phyloP scores from a whole-genome alignment of 2,329 filamentous ascomycete species.

The Diaporthe humulicola region DNA sequence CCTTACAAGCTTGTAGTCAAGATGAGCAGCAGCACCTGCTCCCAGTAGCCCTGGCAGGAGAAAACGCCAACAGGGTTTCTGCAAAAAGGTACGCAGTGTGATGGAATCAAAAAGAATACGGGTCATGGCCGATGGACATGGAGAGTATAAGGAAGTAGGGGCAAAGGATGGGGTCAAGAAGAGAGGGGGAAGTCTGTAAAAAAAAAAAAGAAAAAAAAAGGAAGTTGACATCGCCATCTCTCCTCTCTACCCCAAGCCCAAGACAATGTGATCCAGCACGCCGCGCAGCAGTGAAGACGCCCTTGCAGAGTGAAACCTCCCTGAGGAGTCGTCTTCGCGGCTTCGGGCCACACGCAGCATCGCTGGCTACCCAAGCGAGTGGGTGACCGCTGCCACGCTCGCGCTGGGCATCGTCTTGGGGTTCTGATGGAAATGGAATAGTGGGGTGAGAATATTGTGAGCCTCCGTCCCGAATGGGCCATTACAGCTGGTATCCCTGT shows the following conservation, averaged over 20 bases:
- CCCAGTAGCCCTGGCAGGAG: too few species aligned
- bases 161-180: too few species aligned
- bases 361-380: slow-evolving; percentile 78
- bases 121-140: too few species aligned
- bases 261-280: slow-evolving; percentile 75
- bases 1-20: background rate
- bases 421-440: slow-evolving; percentile 69
- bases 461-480: slow-evolving; percentile 71
- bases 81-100: background rate
- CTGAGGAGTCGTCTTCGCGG: slow-evolving; percentile 78
- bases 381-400: slow-evolving; percentile 76
- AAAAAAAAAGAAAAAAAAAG: slow-evolving; percentile 52
- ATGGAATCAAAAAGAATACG: background rate
- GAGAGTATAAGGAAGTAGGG: background rate
- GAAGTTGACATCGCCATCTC: slow-evolving; percentile 70
- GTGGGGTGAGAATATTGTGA: slow-evolving; percentile 63
- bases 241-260: slow-evolving; percentile 68
- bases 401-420: slow-evolving; percentile 73
- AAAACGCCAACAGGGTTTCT: too few species aligned
- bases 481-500: slow-evolving; percentile 66
- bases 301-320: slow-evolving; percentile 82
- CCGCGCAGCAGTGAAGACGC: slow-evolving; percentile 78
- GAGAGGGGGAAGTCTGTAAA: background rate
- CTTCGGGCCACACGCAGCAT: slow-evolving; percentile 74
- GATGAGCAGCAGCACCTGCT: too few species aligned